phyloP scores from a whole-genome alignment of 805 yeast genomes.

The Torulaspora gathmanii region DNA sequence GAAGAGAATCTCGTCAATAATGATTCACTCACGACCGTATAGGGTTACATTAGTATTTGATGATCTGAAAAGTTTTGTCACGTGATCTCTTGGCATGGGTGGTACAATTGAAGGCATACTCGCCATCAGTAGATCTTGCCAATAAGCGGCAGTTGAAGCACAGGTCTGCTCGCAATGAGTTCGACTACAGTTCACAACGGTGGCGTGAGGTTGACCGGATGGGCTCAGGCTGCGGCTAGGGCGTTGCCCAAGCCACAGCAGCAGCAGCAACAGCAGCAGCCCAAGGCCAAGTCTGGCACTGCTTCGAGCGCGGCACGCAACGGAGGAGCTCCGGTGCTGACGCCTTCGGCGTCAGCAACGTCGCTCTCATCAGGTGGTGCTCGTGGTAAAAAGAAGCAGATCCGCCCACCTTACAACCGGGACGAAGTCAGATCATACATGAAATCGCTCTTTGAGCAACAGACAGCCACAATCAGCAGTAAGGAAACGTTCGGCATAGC shows the following conservation, averaged over 20 bases:
- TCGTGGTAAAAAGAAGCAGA: constrained; percentile 7
- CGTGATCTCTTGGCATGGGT: too few species aligned
- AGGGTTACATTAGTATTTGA: too few species aligned
- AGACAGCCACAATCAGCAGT: constrained; percentile 8
- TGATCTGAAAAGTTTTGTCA: neutral
- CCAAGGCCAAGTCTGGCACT: constrained; percentile 1
- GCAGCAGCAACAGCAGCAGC: constrained; percentile 9
- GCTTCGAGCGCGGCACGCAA: too few species aligned
- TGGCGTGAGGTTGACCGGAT: constrained; percentile 29
- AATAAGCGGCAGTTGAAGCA: neutral
- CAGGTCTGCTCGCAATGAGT: constrained; percentile 2
- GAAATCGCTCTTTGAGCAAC: constrained; percentile 17
- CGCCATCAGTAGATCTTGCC: neutral
- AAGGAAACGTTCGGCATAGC: constrained; percentile 11
- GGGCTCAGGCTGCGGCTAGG: constrained; percentile 35
- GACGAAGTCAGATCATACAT: constrained; percentile 27
- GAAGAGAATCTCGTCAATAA: too few species aligned
- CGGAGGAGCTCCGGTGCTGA: neutral
- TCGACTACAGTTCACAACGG: constrained; percentile 2
- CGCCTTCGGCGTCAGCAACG: neutral
- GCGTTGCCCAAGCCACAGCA: constrained; percentile 21
- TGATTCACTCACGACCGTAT: too few species aligned
- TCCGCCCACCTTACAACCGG: constrained; percentile 25
- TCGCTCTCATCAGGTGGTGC: neutral
- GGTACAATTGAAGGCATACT: neutral